Percentiles rank a stretch among this genome's conserved stretches.
Conservation (phyloP, 768 basidiomycete species). For the Pilatotrama ljubarskyi region DNA sequence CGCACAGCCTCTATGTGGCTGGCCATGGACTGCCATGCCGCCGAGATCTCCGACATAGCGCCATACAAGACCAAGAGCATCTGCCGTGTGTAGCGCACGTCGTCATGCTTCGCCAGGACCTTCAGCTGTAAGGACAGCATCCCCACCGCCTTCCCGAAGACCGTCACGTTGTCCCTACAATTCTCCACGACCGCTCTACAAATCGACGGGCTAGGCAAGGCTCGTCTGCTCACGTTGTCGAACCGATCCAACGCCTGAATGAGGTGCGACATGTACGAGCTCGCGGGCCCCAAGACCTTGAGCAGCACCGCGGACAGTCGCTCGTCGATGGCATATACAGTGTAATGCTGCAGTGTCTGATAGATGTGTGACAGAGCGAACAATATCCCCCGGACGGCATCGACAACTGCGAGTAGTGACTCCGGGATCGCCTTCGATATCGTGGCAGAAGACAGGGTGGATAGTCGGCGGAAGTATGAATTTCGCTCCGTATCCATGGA, state of each 20-base stretch:
- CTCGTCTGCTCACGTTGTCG: conserved; percentile 73
- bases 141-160: conserved; percentile 86
- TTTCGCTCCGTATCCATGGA: conserved; percentile 80
- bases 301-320: conserved; percentile 76
- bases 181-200: conserved; percentile 80
- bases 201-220: conserved; percentile 64
- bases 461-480: conserved; percentile 93
- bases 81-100: conserved; percentile 85
- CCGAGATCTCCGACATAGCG: conserved; percentile 82
- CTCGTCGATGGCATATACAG: conserved; percentile 79
- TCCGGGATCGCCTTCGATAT: conserved; percentile 68
- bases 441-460: conserved; percentile 63
- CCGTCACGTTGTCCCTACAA: conserved; percentile 79
- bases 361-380: conserved; percentile 93
- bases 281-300: conserved; percentile 86
- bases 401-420: conserved; percentile 68
- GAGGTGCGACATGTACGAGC: conserved; percentile 74
- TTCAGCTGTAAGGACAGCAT: conserved; percentile 81
- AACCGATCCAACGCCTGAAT: conserved; percentile 91
- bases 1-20: conserved; percentile 71
- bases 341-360: conserved; percentile 85
- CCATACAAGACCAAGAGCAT: conserved; percentile 88
- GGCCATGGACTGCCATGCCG: conserved; percentile 78
- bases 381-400: conserved; percentile 88
- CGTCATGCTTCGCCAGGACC: conserved; percentile 69